These are phyloP conservation scores for Melanomma pulvis-pyrius DNA, from an alignment of 495 filamentous ascomycete species.

Conservation along the genomic window DNA sequence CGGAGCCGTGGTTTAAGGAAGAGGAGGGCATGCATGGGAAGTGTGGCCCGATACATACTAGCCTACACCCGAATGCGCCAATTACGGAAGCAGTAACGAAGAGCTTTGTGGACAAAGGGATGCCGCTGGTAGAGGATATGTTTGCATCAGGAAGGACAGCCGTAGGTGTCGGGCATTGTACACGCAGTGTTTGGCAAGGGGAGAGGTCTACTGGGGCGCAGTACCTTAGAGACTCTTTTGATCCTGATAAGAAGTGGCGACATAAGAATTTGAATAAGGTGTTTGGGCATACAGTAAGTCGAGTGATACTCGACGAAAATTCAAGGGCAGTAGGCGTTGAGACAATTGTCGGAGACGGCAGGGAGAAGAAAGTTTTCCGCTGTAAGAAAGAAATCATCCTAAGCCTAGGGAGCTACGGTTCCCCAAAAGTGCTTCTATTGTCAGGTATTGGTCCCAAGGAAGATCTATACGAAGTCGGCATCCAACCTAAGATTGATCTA, in stretches of 20 bases:
- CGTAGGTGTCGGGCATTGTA: conserved; percentile 32
- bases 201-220: conserved; percentile 17
- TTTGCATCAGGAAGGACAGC: conserved; percentile 38
- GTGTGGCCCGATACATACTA: conserved; percentile 21
- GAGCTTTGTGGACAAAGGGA: conserved; percentile 15
- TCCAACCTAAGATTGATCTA: conserved; percentile 22
- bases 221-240: conserved; percentile 26
- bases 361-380: background rate
- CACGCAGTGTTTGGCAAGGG: conserved; percentile 16
- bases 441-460: conserved; percentile 31
- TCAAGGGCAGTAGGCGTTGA: conserved; percentile 7
- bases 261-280: conserved; percentile 22
- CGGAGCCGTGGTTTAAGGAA: conserved; percentile 43
- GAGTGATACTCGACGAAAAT: conserved; percentile 3
- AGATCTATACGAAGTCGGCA: conserved; percentile 19
- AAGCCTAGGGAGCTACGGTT: conserved; percentile 24
- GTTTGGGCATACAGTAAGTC: conserved; percentile 17
- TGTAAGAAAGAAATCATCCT: conserved; percentile 35
- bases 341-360: conserved; percentile 1
- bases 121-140: conserved; percentile 15
- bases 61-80: conserved; percentile 25
- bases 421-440: conserved; percentile 26
- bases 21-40: conserved; percentile 47
- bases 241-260: conserved; percentile 10
- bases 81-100: conserved; percentile 24